Conservation (phyloP, 192 early-diverging fungal genomes). For the Mortierella antarctica region DNA sequence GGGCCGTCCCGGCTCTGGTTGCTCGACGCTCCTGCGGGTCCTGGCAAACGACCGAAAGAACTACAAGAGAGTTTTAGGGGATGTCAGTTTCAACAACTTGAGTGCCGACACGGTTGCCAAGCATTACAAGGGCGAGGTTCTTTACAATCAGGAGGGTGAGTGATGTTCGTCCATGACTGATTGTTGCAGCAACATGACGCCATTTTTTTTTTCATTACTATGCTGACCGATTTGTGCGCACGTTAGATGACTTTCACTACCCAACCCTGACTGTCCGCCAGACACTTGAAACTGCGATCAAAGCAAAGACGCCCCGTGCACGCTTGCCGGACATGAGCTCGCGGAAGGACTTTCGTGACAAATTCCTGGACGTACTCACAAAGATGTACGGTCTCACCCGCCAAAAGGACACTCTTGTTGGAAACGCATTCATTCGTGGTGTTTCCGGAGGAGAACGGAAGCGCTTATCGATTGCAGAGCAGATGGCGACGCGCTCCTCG, state of each 20-base stretch:
- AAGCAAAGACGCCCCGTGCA: conserved; percentile 76
- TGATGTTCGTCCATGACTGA: neutral
- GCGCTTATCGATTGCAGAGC: conserved; percentile 82
- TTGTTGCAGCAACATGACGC: neutral
- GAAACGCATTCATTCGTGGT: conserved; percentile 80
- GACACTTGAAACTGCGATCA: conserved; percentile 81
- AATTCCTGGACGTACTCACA: conserved; percentile 70
- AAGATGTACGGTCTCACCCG: conserved; percentile 71
- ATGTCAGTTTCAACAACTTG: conserved; percentile 77
- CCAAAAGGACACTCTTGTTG: conserved; percentile 75
- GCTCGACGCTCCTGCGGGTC: conserved; percentile 70
- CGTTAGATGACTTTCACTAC: conserved; percentile 76
- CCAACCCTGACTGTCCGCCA: conserved; percentile 82
- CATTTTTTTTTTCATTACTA: neutral
- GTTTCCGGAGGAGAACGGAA: conserved; percentile 83
- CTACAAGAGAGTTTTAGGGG: conserved; percentile 62
- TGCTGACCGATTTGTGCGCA: neutral
- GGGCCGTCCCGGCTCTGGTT: conserved; percentile 78
- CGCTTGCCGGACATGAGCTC: conserved; percentile 57
- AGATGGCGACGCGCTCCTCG: conserved; percentile 68
- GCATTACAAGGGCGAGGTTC: conserved; percentile 79
- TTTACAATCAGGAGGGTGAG: conserved; percentile 78
- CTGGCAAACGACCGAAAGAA: conserved; percentile 67
- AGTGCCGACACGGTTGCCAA: conserved; percentile 64
- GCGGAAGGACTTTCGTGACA: conserved; percentile 58